These are phyloP conservation scores for Globisporangium emineosum DNA, from an alignment of 352 stramenopile species.

Conservation along the genomic window DNA sequence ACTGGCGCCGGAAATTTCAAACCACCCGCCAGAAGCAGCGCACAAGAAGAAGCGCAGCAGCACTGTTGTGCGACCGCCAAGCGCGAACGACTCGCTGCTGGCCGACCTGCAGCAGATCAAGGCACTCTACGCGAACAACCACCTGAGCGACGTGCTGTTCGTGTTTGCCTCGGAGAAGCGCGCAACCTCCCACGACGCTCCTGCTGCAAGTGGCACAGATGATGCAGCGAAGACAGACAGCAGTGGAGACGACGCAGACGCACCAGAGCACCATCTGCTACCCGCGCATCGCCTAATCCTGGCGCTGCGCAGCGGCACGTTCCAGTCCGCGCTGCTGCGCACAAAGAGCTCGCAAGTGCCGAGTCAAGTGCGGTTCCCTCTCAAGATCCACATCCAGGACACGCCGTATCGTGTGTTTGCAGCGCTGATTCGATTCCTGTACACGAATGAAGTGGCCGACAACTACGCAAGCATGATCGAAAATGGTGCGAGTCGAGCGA, in stretches of 20 bases:
- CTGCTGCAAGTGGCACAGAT: background rate
- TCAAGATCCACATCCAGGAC: constrained; percentile 82
- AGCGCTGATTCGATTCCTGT: constrained; percentile 65
- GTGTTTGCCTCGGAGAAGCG: constrained; percentile 51
- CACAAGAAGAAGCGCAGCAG: background rate
- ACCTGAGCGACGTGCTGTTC: constrained; percentile 81
- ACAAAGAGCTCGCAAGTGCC: constrained; percentile 67
- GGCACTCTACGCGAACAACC: constrained; percentile 59
- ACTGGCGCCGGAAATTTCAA: background rate
- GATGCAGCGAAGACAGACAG: constrained; percentile 1
- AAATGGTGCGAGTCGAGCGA: background rate
- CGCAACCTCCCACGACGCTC: background rate
- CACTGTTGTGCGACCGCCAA: background rate
- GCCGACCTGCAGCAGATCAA: constrained; percentile 56
- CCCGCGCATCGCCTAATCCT: constrained; percentile 77
- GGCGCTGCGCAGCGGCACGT: constrained; percentile 69
- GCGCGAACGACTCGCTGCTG: constrained; percentile 27
- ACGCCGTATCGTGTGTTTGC: constrained; percentile 75
- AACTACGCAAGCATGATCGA: background rate
- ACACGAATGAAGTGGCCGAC: constrained; percentile 59
- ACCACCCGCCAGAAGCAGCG: background rate
- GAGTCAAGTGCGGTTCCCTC: constrained; percentile 66
- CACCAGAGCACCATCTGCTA: constrained; percentile 42
- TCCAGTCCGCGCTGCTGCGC: constrained; percentile 56
- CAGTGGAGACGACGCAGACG: background rate